These are phyloP conservation scores for Lodderomyces theae DNA, from an alignment of 1,139 yeast species.

Conservation along the genomic window DNA sequence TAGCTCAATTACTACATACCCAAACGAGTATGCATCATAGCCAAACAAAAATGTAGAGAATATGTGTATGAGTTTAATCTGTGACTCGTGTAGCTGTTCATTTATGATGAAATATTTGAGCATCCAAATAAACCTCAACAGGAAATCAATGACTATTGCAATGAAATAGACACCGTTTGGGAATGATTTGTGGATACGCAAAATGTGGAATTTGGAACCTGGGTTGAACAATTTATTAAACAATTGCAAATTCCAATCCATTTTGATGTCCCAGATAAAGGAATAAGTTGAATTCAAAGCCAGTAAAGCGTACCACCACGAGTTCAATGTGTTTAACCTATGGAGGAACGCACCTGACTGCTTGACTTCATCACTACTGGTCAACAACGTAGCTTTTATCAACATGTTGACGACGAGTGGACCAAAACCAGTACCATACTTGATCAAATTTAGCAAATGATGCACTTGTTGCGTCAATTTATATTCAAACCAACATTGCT, in stretches of 20 bases:
- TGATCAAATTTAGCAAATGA: slow-evolving; percentile 69
- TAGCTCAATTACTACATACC: slow-evolving; percentile 61
- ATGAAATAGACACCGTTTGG: slow-evolving; percentile 37
- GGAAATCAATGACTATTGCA: slow-evolving; percentile 59
- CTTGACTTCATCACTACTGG: slow-evolving; percentile 8
- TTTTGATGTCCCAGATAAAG: slow-evolving; percentile 81
- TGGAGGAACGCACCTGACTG: slow-evolving; percentile 14
- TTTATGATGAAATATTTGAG: slow-evolving; percentile 43
- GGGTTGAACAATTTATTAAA: slow-evolving; percentile 25
- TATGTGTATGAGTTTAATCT: slow-evolving; percentile 17
- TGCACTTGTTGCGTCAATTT: slow-evolving; percentile 43
- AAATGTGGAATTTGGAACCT: slow-evolving; percentile 4
- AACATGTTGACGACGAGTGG: slow-evolving; percentile 56
- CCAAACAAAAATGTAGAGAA: slow-evolving; percentile 37
- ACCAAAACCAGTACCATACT: slow-evolving; percentile 64
- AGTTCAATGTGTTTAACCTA: slow-evolving; percentile 15
- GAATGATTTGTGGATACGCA: slow-evolving; percentile 12
- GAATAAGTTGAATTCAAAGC: slow-evolving; percentile 72
- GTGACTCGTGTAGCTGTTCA: slow-evolving; percentile 19
- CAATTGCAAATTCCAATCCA: slow-evolving; percentile 84
- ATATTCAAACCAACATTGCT: slow-evolving; percentile 78
- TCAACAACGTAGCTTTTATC: slow-evolving; percentile 25
- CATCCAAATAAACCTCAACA: slow-evolving; percentile 74
- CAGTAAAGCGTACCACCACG: slow-evolving; percentile 53
- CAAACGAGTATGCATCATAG: slow-evolving; percentile 51